Evolutionary conservation across 108 stramenopile species (phyloP), one percentile per base, ranked within the genome.

Genomic region (Nitzschia sp.): DNA sequence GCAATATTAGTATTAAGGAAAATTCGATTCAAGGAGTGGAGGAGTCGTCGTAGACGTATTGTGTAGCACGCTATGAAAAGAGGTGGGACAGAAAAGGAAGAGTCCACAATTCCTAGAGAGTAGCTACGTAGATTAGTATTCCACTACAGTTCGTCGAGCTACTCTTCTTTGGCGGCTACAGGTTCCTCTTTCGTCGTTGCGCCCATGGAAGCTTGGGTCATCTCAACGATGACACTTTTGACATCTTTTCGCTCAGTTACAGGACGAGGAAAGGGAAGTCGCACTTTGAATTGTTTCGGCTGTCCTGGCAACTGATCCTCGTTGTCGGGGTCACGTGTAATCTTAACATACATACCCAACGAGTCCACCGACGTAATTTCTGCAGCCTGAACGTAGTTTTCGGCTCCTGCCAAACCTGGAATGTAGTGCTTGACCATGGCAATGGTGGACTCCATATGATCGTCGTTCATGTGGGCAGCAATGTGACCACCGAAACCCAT

Each of bases 401-500:
- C 71, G 5, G 27, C 16, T 22, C 48, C 79, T 31, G 89, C 85
- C 45, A 90, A 60, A 8, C 83, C 82, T 9, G 89, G 91, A 52
- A 96, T 81, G 56, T 85, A 85, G 63, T 85, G 80, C 25, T 86
- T 66, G 27, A 97, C 75, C 91, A 97, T 97, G 38, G 95, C 94
- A 63, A 88, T 86, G 0, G 96, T 93, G 2, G 91, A 78, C 1
- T 69, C 72, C 60, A 68, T 68, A 56, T 98, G 97, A 79, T 98
- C 97, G 2, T 94, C 96, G 77, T 98, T 98, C 97, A 98, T 98
- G 82, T 98, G 97, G 16, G 55, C 38, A 45, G 90, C 90, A 72
- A 98, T 82, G 27, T 75, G 73, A 0, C 61, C 61, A 16, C 95
- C 92, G 66, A 96, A 96, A 25, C 66, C 90, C 28, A 80, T 53